phyloP scores from a whole-genome alignment of 2,329 filamentous ascomycete species.

The Pestalotiopsis sp. region DNA sequence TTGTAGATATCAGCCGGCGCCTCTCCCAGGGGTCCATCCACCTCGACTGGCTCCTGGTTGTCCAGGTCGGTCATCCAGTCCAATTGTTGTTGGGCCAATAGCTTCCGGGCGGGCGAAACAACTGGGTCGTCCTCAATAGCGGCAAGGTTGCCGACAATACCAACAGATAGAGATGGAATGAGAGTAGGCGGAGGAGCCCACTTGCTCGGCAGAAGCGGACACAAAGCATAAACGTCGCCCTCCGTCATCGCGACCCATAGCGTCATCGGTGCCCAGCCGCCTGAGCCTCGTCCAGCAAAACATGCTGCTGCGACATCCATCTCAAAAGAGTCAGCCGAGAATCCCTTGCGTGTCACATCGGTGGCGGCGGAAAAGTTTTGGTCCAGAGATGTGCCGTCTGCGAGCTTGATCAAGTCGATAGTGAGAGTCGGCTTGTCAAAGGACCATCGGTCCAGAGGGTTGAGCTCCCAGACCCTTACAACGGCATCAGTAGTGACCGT shows the following conservation, averaged over 20 bases:
- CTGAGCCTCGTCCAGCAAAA: constrained; percentile 69
- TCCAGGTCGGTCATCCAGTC: constrained; percentile 71
- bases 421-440: constrained; percentile 83
- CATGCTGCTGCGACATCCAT: constrained; percentile 92
- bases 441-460: constrained; percentile 80
- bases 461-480: constrained; percentile 88
- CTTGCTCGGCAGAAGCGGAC: constrained; percentile 82
- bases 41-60: constrained; percentile 60
- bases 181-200: constrained; percentile 80
- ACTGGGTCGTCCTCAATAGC: constrained; percentile 62
- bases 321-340: constrained; percentile 86
- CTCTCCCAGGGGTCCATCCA: constrained; percentile 53
- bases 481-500: constrained; percentile 88
- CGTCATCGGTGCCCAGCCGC: constrained; percentile 95
- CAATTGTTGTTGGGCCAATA: constrained; percentile 65
- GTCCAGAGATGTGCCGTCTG: constrained; percentile 78
- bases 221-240: constrained; percentile 91
- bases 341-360: constrained; percentile 75
- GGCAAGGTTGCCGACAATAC: constrained; percentile 75
- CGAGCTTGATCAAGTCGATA: constrained; percentile 86
- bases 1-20: constrained; percentile 57
- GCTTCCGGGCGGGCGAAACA: constrained; percentile 53
- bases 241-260: constrained; percentile 95
- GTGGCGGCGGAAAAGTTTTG: constrained; percentile 81
- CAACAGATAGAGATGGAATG: constrained; percentile 80